Percentiles rank a stretch among this genome's conserved stretches.
Evolutionary conservation across 1,284 basidiomycete genomes (phyloP).

Genomic region (Ustilago curta): DNA sequence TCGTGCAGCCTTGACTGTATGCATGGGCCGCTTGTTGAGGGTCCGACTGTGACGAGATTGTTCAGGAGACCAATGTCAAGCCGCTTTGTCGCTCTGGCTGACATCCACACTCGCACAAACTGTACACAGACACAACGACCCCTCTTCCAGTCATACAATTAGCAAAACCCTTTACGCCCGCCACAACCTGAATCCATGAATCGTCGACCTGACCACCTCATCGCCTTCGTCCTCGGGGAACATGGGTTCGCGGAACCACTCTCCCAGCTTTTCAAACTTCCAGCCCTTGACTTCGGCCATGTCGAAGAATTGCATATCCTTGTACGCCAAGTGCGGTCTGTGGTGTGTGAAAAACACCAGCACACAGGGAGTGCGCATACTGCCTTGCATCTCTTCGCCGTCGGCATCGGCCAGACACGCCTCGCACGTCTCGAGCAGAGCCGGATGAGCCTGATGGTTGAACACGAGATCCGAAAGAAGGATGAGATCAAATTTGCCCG

Average conservation of each 20-base stretch:
- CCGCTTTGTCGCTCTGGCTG: too few relatives aligned
- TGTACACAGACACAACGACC: too few relatives aligned
- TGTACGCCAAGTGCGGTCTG: slow-evolving; percentile 81
- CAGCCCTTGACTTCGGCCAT: slow-evolving; percentile 79
- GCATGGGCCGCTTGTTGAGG: too few relatives aligned
- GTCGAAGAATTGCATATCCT: slow-evolving; percentile 85
- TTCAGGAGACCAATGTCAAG: too few relatives aligned
- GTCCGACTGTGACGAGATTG: too few relatives aligned
- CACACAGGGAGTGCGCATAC: slow-evolving; percentile 72
- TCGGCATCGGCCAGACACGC: slow-evolving; percentile 66
- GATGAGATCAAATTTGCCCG: slow-evolving; percentile 78
- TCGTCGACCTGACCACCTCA: slow-evolving; percentile 52
- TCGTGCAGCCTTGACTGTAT: too few relatives aligned
- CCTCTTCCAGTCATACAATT: too few relatives aligned
- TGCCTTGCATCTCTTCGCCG: slow-evolving; percentile 16
- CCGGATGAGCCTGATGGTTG: slow-evolving; percentile 80
- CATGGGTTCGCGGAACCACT: slow-evolving; percentile 73
- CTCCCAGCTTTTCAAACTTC: slow-evolving; percentile 80
- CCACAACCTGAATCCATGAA: slow-evolving; percentile 56
- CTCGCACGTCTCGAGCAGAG: slow-evolving; percentile 82
- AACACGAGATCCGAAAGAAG: slow-evolving; percentile 92
- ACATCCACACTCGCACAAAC: too few relatives aligned
- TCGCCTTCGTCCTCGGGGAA: slow-evolving; percentile 63
- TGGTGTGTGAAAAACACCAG: slow-evolving; percentile 95
- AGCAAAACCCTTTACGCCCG: slow-evolving; percentile 8